These are phyloP conservation scores for Leptographium wingfieldii DNA, from an alignment of 2,329 filamentous ascomycete species.

Conservation along the genomic window DNA sequence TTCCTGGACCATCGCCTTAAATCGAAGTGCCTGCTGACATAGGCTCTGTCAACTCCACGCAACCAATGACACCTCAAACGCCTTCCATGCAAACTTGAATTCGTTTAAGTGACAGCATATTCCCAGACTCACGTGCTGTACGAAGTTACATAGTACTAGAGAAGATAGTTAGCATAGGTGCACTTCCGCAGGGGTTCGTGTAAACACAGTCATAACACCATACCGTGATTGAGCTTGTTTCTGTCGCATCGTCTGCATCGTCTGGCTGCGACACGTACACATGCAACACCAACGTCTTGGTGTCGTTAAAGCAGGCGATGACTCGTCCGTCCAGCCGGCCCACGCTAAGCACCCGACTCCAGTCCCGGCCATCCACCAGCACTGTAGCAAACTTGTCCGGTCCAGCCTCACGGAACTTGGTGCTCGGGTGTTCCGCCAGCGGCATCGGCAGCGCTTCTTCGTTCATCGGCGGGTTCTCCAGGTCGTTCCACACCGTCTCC, in stretches of 20 bases:
- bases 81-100: not conserved
- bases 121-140: no score
- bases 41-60: no score
- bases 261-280: slow-evolving; percentile 67
- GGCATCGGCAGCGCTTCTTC: slow-evolving; percentile 59
- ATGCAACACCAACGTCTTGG: slow-evolving; percentile 70
- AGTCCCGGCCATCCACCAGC: slow-evolving; percentile 83
- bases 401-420: slow-evolving; percentile 61
- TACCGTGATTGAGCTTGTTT: slow-evolving; percentile 67
- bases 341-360: slow-evolving; percentile 88
- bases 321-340: slow-evolving; percentile 80
- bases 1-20: no score
- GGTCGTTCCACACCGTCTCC: slow-evolving; percentile 69
- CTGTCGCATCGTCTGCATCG: slow-evolving; percentile 37
- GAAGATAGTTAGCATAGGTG: no score
- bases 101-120: no score
- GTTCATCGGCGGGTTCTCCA: slow-evolving; percentile 81
- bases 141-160: slow-evolving; percentile 22
- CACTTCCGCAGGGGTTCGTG: no score
- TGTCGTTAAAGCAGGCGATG: slow-evolving; percentile 79
- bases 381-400: slow-evolving; percentile 82
- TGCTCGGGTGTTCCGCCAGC: slow-evolving; percentile 70
- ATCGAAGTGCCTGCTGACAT: no score
- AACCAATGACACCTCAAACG: not conserved
- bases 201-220: slow-evolving; percentile 15